Conservation (phyloP, 2,329 filamentous ascomycete species). For the Emericellopsis atlantica region DNA sequence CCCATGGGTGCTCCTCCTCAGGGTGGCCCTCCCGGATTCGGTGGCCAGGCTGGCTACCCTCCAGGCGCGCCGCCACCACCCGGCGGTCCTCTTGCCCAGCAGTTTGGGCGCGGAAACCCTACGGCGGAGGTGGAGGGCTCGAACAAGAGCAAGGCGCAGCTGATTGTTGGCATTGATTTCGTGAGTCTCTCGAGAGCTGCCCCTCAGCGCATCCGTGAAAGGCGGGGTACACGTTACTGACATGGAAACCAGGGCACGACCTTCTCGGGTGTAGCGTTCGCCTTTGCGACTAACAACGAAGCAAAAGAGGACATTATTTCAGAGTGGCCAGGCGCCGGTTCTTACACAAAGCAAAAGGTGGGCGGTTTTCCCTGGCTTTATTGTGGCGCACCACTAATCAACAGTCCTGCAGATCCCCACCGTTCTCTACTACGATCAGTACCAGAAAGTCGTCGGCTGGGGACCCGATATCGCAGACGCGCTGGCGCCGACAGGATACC, state of each 20-base stretch:
- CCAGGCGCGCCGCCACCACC: conserved; percentile 24
- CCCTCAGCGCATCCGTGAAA: background rate
- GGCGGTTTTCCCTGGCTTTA: conserved; percentile 4
- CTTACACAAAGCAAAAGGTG: conserved; percentile 98
- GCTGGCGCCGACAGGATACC: conserved; percentile 90
- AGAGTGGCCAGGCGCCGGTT: conserved; percentile 95
- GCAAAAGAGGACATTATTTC: conserved; percentile 98
- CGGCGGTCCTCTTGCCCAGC: conserved; percentile 24
- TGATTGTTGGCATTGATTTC: conserved; percentile 99
- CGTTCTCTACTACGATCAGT: conserved; percentile 98
- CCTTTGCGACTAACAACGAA: conserved; percentile 94
- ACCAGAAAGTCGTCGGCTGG: conserved; percentile 99
- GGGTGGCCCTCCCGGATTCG: conserved; percentile 32
- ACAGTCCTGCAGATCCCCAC: conserved; percentile 65
- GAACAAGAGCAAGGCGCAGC: conserved; percentile 83
- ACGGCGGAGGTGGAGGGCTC: conserved; percentile 74
- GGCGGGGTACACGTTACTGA: conserved; percentile 3
- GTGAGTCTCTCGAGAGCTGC: conserved; percentile 37
- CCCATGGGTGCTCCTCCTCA: conserved; percentile 21
- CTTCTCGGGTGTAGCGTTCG: conserved; percentile 94
- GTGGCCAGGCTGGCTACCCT: conserved; percentile 32
- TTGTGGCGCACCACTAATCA: conserved; percentile 3
- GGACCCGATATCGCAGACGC: conserved; percentile 96
- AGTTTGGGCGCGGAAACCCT: conserved; percentile 29
- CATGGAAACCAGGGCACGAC: conserved; percentile 65